A percentile compares a stretch with the other conserved stretches of the same genome.
Conservation (phyloP, 1,139 yeast genomes). For the Eremothecium gossypii region DNA sequence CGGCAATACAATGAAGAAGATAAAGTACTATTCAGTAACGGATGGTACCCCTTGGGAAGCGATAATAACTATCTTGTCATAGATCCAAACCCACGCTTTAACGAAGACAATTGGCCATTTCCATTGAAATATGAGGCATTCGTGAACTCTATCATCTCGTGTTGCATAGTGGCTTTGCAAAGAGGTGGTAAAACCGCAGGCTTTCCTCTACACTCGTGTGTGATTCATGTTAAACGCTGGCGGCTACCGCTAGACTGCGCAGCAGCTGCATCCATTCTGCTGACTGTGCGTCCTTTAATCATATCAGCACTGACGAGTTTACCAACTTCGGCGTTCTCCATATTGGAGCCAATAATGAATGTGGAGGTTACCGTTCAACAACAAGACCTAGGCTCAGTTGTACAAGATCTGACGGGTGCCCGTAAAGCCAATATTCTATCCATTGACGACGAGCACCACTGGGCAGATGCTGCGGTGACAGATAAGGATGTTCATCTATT, state of each 20-base stretch:
- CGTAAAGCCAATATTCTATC: constrained; percentile 61
- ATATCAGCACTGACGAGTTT: constrained; percentile 9
- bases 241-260: constrained; percentile 21
- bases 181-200: constrained; percentile 59
- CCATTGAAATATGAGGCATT: constrained; percentile 40
- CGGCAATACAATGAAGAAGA: constrained; percentile 38
- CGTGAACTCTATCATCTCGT: constrained; percentile 46
- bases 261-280: constrained; percentile 18
- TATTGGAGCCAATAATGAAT: constrained; percentile 84
- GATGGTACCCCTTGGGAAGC: constrained; percentile 34
- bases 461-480: constrained; percentile 12
- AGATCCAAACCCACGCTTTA: constrained; percentile 25
- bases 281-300: constrained; percentile 17
- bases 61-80: constrained; percentile 32
- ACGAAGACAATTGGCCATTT: constrained; percentile 39
- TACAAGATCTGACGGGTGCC: constrained; percentile 67
- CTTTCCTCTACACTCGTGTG: constrained; percentile 27
- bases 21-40: constrained; percentile 19
- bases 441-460: constrained; percentile 47
- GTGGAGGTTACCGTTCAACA: constrained; percentile 61
- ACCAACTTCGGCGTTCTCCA: constrained; percentile 32
- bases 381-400: constrained; percentile 70
- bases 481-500: constrained; percentile 38
- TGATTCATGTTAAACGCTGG: constrained; percentile 23
- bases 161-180: constrained; percentile 64